Evolutionary conservation across 2,329 filamentous ascomycete genomes (phyloP).

Genomic region (Ascochyta rabiei): DNA sequence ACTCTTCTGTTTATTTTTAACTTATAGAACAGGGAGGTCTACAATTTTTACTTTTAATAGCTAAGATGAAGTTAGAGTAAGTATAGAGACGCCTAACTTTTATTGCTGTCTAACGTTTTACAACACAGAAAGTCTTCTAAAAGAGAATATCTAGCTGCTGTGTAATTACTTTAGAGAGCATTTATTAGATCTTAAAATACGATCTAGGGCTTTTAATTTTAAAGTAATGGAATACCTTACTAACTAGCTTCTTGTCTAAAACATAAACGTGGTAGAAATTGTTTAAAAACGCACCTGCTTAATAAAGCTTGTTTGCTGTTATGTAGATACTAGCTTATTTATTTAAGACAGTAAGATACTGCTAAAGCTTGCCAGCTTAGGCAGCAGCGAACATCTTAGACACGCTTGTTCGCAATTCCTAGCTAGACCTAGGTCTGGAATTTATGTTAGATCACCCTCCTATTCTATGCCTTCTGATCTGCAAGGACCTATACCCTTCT

Average conservation of each 20-base stretch:
- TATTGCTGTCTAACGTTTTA: not conserved
- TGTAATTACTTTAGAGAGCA: not conserved
- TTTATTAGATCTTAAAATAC: not conserved
- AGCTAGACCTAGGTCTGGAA: not conserved
- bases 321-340: not conserved
- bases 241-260: not conserved
- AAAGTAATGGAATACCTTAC: not conserved
- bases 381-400: not conserved
- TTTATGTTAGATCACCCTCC: not conserved
- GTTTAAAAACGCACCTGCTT: not conserved
- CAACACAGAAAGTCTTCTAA: not conserved
- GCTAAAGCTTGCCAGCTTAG: not conserved
- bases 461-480: not conserved
- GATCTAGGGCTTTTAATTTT: not conserved
- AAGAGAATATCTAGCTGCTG: not conserved
- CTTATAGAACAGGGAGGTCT: not conserved
- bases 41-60: not conserved
- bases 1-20: not conserved
- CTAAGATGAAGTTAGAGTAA: not conserved
- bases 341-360: not conserved
- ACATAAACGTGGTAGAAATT: not conserved
- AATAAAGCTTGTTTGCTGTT: not conserved
- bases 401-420: not conserved
- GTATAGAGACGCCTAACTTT: not conserved
- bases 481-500: not conserved